Percentiles rank a stretch among this genome's conserved stretches.
Conservation (phyloP, 371 early-diverging fungal genomes). For the Basidiobolus heterosporus region DNA sequence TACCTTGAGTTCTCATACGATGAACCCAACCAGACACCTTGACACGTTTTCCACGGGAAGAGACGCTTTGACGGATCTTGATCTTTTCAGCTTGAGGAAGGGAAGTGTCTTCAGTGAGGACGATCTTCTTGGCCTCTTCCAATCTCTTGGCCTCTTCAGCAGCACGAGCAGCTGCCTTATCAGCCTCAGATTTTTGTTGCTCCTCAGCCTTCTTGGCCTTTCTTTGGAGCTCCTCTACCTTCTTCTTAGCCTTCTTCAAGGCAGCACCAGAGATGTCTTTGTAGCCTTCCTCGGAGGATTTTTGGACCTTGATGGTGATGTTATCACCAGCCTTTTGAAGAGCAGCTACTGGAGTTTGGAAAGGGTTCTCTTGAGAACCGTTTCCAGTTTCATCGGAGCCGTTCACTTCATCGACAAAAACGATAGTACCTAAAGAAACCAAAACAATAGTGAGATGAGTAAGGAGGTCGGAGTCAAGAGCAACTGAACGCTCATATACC, state of each 20-base stretch:
- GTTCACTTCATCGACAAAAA: slow-evolving; percentile 49
- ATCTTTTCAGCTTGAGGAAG: slow-evolving; percentile 73
- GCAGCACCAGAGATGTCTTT: slow-evolving; percentile 71
- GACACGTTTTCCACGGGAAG: slow-evolving; percentile 64
- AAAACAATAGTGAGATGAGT: no score
- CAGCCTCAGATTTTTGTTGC: slow-evolving; percentile 41
- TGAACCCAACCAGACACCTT: slow-evolving; percentile 92
- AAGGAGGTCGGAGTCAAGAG: no score
- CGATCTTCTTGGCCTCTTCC: slow-evolving; percentile 71
- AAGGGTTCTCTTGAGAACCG: slow-evolving; percentile 43
- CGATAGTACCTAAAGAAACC: background rate
- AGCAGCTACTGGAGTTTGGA: slow-evolving; percentile 47
- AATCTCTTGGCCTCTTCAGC: slow-evolving; percentile 60
- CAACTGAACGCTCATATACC: no score
- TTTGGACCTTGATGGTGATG: slow-evolving; percentile 43
- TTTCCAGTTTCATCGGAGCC: slow-evolving; percentile 56
- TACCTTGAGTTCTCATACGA: slow-evolving; percentile 87
- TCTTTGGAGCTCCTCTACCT: slow-evolving; percentile 45
- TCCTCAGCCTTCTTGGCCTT: slow-evolving; percentile 58
- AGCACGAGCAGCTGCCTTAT: slow-evolving; percentile 42
- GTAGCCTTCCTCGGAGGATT: slow-evolving; percentile 40
- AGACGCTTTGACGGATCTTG: slow-evolving; percentile 53
- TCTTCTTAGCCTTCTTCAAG: slow-evolving; percentile 80
- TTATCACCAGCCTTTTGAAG: slow-evolving; percentile 31
- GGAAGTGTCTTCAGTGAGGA: slow-evolving; percentile 51